Conservation (phyloP, 163 green algal species). For the Chloroidium sp. region DNA sequence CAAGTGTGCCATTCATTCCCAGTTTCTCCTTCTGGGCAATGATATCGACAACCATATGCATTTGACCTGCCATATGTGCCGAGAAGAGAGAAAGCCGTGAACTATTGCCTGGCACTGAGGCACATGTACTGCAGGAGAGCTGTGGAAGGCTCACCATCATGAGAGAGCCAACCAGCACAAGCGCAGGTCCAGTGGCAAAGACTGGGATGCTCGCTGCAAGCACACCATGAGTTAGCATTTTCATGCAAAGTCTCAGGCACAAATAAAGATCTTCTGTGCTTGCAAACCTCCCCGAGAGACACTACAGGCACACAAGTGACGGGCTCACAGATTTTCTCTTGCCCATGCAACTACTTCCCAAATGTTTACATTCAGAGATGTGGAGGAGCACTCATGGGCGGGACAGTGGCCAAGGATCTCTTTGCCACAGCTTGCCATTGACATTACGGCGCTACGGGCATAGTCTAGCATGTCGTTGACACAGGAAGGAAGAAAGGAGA, state of each 20-base stretch:
- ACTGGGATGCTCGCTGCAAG: slow-evolving; percentile 40
- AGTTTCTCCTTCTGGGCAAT: too few species aligned
- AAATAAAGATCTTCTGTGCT: not conserved
- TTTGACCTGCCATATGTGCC: too few species aligned
- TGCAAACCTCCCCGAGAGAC: not conserved
- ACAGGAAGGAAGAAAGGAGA: not conserved
- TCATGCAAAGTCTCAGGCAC: not conserved
- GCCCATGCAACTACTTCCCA: not conserved
- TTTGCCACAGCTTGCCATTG: too few species aligned
- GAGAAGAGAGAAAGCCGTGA: too few species aligned
- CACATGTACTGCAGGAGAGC: not conserved
- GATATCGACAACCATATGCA: too few species aligned
- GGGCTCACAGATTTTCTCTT: not conserved
- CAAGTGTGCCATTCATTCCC: too few species aligned
- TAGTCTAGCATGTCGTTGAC: too few species aligned
- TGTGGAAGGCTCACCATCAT: slow-evolving; percentile 23
- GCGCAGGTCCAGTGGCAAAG: slow-evolving; percentile 39
- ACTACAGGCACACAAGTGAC: not conserved
- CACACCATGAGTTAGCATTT: not conserved
- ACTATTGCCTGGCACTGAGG: too few species aligned
- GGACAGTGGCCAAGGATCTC: too few species aligned
- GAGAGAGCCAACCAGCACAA: slow-evolving; percentile 43
- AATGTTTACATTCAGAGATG: too few species aligned
- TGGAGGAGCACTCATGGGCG: too few species aligned
- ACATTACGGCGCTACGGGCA: too few species aligned